Base-by-base conservation (phyloP, 1,284 basidiomycete genomes). In the Gymnopus androsaceus region DNA sequence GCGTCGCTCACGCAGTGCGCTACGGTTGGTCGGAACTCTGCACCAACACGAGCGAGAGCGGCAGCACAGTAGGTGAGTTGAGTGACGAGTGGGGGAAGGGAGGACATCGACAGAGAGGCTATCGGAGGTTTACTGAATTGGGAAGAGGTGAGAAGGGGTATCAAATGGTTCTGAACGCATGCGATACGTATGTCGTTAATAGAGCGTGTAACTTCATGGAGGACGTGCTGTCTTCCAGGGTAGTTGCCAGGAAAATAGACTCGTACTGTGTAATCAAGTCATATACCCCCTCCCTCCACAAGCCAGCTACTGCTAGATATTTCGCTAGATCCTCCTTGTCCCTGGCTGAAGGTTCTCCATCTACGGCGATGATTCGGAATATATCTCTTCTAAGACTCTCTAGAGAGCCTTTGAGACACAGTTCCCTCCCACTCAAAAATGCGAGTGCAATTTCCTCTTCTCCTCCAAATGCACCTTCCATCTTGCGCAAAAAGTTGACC, bases 1-100 rank as follows among this genome's bases (percentile, higher is more conserved):
- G 88, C 84, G 19, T 76, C 69, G n/a, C 79, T 76, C 64, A 94
- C 87, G 0, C 90, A 77, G 4, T 77, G 76, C 0, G 78, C 79
- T n/a, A 94, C 75, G 6, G 87, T 72, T 0, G 77, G 72, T 8
- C 84, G 80, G 71, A 95, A 95, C 65, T 94, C 92, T 58, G 95
- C 80, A 1, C 94, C 94, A n/a, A 94, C 82, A n/a, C 94, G 85
- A 0, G 91, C 81, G 66, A 96, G 95, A 0, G 94, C 93, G n/a
- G 87, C 84, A 4, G 92, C 87, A 68, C 94, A 96, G 72, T 97
- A 97, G 8, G 91, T 90, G 44, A 98, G 81, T 65, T 97, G 95
- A 0, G 94, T 95, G 52, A 95, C 46, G 46, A 97, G 80, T 7
- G 94, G 89, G 1, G 89, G 86, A 46, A 96, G 81, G 2, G 88